Evolutionary conservation across 2,329 filamentous ascomycete genomes (phyloP).

Genomic region (Thyridium curvatum): DNA sequence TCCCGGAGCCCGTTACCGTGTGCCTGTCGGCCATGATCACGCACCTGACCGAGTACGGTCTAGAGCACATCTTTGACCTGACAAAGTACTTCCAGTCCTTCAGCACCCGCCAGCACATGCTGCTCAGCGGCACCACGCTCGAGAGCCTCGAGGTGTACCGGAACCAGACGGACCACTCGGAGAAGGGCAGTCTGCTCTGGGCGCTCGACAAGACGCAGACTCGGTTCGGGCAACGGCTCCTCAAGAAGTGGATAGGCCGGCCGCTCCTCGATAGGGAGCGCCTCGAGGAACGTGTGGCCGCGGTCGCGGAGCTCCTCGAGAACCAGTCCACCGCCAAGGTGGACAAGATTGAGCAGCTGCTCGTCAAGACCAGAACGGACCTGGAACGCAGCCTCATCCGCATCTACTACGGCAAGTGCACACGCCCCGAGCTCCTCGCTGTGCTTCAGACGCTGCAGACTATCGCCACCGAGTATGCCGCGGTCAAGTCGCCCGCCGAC

Average conservation of each 20-base stretch:
- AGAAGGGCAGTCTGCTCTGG: conserved; percentile 91
- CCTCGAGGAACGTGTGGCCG: conserved; percentile 72
- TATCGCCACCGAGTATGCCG: conserved; percentile 70
- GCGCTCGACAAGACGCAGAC: conserved; percentile 89
- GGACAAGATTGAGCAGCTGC: conserved; percentile 66
- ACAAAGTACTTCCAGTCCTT: conserved; percentile 98
- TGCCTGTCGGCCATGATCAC: conserved; percentile 96
- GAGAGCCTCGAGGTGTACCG: conserved; percentile 93
- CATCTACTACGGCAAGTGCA: conserved; percentile 96
- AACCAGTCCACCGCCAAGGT: conserved; percentile 60
- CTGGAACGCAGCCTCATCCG: conserved; percentile 89
- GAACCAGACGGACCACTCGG: conserved; percentile 81
- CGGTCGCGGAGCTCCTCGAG: conserved; percentile 79
- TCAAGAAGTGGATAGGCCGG: conserved; percentile 92
- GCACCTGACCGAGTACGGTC: conserved; percentile 83
- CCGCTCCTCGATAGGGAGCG: conserved; percentile 71
- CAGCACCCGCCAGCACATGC: conserved; percentile 89
- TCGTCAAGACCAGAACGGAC: conserved; percentile 69
- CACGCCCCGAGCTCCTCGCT: conserved; percentile 77
- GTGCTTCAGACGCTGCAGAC: conserved; percentile 81
- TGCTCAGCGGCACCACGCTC: conserved; percentile 89
- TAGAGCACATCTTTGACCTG: conserved; percentile 92
- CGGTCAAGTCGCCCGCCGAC: conserved; percentile 57
- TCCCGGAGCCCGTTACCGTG: conserved; percentile 81
- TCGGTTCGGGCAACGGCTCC: conserved; percentile 76